Conservation (phyloP, 2,329 filamentous ascomycete genomes). For the Microcera coccophila region DNA sequence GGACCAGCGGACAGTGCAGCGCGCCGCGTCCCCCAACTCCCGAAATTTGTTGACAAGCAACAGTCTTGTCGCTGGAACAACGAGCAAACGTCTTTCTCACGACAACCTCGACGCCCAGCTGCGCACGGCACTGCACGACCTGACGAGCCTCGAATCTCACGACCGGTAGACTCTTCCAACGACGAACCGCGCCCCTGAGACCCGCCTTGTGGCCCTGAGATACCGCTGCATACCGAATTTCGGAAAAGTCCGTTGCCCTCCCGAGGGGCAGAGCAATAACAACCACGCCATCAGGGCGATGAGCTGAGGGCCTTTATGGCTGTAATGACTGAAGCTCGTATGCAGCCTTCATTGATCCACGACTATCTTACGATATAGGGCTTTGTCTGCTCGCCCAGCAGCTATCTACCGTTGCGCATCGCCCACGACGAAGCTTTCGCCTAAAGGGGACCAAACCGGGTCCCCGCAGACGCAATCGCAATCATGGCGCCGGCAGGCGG, state of each 20-base stretch:
- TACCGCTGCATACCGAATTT: background rate
- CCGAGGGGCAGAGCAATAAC: slow-evolving; percentile 15
- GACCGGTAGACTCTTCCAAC: slow-evolving; percentile 1
- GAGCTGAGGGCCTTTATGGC: slow-evolving; percentile 21
- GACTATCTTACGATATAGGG: slow-evolving; percentile 1
- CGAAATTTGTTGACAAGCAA: slow-evolving; percentile 31
- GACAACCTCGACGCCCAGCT: slow-evolving; percentile 1
- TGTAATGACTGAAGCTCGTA: slow-evolving; percentile 15
- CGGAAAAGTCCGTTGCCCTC: slow-evolving; percentile 9
- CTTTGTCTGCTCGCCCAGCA: slow-evolving; percentile 10
- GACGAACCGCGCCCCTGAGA: slow-evolving; percentile 9
- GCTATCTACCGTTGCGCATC: slow-evolving; percentile 26
- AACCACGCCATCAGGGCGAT: slow-evolving; percentile 19
- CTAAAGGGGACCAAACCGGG: slow-evolving; percentile 34
- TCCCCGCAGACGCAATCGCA: slow-evolving; percentile 32
- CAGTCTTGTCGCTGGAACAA: slow-evolving; percentile 20
- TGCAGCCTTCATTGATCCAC: slow-evolving; percentile 9
- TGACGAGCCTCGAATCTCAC: slow-evolving; percentile 5
- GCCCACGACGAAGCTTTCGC: slow-evolving; percentile 18
- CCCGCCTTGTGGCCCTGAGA: slow-evolving; percentile 12
- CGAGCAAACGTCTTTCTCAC: slow-evolving; percentile 11
- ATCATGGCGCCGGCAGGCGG: slow-evolving; percentile 58
- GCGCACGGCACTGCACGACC: background rate
- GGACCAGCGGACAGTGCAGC: slow-evolving; percentile 18
- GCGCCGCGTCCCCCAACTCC: slow-evolving; percentile 19